Conservation (phyloP, 768 basidiomycete species). For the Roridomyces roridus region DNA sequence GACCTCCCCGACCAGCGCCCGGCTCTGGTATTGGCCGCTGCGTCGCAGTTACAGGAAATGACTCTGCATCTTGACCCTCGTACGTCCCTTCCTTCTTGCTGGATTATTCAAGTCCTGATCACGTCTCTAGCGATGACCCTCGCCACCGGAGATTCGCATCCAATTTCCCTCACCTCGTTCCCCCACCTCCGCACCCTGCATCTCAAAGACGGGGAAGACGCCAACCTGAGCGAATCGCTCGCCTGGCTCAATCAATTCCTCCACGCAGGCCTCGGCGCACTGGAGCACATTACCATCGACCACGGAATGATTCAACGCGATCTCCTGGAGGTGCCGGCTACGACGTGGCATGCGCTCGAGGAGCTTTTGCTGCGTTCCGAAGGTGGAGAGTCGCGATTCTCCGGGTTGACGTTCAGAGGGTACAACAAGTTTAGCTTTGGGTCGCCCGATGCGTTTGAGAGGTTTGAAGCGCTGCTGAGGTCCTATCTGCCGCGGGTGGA, state of each 20-base stretch:
- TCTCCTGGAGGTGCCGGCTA: conserved; percentile 6
- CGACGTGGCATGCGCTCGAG: conserved; percentile 14
- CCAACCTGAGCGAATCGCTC: conserved; percentile 6
- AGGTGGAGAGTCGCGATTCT: not conserved
- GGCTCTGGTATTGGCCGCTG: conserved; percentile 4
- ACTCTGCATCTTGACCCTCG: conserved; percentile 21
- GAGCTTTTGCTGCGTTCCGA: conserved; percentile 1
- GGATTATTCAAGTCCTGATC: not conserved
- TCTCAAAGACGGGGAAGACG: conserved; percentile 16
- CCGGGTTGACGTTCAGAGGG: conserved; percentile 1
- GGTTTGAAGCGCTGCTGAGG: not conserved
- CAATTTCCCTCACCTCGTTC: not conserved
- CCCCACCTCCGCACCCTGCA: conserved; percentile 13
- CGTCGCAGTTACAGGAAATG: conserved; percentile 1
- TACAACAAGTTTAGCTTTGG: not conserved
- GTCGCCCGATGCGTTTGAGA: not conserved
- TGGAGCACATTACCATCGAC: conserved; percentile 12
- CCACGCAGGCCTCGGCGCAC: not conserved
- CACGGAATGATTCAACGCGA: conserved; percentile 15
- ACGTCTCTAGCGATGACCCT: conserved; percentile 4
- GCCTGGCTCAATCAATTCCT: conserved; percentile 9
- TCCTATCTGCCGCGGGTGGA: not conserved
- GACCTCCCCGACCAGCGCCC: conserved; percentile 1
- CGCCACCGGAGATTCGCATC: not conserved
- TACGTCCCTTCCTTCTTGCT: not conserved